A percentile compares a stretch with the other conserved stretches of the same genome.
Conservation (phyloP, 768 basidiomycete species). For the Mycena amicta region DNA sequence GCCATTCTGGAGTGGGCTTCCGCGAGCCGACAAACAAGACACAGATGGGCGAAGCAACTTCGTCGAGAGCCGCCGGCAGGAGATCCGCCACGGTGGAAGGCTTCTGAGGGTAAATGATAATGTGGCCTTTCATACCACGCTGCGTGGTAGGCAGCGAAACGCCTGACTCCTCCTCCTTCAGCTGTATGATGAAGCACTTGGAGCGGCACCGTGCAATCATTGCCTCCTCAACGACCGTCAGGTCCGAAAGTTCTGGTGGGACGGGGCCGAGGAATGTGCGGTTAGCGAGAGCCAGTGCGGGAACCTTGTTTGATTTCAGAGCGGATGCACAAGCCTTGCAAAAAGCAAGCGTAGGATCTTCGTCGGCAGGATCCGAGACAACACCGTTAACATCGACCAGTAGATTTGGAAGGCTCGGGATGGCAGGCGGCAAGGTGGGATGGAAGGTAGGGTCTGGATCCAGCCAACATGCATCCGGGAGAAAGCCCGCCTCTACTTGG, state of each 20-base stretch:
- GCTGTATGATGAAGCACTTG: constrained; percentile 15
- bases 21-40: constrained; percentile 27
- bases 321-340: background rate
- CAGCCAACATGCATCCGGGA: background rate
- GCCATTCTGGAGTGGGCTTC: constrained; percentile 21
- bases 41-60: constrained; percentile 26
- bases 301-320: background rate
- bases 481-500: background rate
- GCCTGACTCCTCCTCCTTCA: background rate
- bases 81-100: constrained; percentile 14
- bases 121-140: constrained; percentile 27
- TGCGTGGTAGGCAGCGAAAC: constrained; percentile 1
- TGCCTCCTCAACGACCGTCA: constrained; percentile 26
- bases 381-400: background rate
- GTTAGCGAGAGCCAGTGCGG: background rate
- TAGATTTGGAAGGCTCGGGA: background rate
- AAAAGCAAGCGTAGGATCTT: background rate
- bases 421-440: background rate
- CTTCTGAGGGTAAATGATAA: constrained; percentile 28
- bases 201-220: constrained; percentile 29
- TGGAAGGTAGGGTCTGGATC: background rate
- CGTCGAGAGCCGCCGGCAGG: constrained; percentile 25
- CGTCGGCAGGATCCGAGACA: background rate
- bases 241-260: background rate
- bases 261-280: background rate